Evolutionary conservation across 2,329 filamentous ascomycete species (phyloP), one percentile per base, ranked within the genome.

Genomic region (Cladophialophora exuberans): DNA sequence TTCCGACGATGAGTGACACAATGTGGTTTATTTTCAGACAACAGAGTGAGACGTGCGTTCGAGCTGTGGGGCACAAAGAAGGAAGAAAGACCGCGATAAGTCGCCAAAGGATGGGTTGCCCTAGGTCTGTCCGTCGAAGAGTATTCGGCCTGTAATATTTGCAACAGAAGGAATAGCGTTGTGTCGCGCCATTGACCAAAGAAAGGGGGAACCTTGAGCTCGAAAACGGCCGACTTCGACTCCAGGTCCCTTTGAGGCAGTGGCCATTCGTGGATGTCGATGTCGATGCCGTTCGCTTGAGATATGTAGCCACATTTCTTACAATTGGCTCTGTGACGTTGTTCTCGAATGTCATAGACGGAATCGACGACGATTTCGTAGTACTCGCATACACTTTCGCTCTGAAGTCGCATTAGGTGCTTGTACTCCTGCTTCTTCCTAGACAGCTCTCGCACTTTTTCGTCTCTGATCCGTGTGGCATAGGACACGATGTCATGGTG

Each of bases 261-360:
- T 0, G 83, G 83, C 81, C 81, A 84, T 62, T 86, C 83, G 59
- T 82, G 43, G 33, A 31, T 15, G 2, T 22, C 4, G 18, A 46
- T 46, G 4, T 2, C 5, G 20, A 46, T 28, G 4, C n/a, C 2
- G 25, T 46, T 13, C 23, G 43, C 43, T 15, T 33, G 43, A 5
- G 28, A 31, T 30, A 11, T 31, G 9, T 46, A 46, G n/a, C 3
- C 9, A 18, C 43, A 46, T 13, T 18, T 46, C 5, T 3, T 10
- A 10, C 43, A 46, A 3, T 6, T n/a, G 26, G 13, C 17, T 4
- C 43, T 46, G 17, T 46, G 26, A 31, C 43, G 43, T 33, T 2
- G 9, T 17, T 46, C 26, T 30, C 25, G 25, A 20, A 22, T 46
- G 26, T 30, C 43, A 22, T 46, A 3, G 17, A 18, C 18, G 20